Conservation (phyloP, 2,329 filamentous ascomycete species). For the Ramularia collo-cygni region DNA sequence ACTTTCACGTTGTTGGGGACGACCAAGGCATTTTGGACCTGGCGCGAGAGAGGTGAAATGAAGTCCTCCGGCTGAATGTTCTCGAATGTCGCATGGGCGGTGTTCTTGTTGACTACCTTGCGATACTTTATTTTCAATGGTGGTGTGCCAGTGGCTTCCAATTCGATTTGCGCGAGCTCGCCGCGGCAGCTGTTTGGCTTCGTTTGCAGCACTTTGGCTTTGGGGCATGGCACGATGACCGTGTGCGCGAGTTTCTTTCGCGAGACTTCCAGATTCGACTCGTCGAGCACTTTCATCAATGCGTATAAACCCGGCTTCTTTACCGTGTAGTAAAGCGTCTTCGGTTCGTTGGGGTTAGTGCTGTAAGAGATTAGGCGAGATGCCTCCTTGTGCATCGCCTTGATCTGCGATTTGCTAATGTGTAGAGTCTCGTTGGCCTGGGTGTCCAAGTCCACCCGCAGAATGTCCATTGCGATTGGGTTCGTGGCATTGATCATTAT, state of each 20-base stretch:
- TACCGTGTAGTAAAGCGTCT: slow-evolving; percentile 59
- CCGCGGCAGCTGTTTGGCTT: slow-evolving; percentile 69
- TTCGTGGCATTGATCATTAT: slow-evolving; percentile 91
- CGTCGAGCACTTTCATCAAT: slow-evolving; percentile 77
- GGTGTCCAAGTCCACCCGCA: slow-evolving; percentile 77
- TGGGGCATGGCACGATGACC: slow-evolving; percentile 79
- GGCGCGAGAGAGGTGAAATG: slow-evolving; percentile 65
- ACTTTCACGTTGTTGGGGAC: slow-evolving; percentile 57
- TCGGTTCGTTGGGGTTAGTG: slow-evolving; percentile 34
- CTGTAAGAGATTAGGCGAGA: slow-evolving; percentile 50
- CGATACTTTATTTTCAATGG: slow-evolving; percentile 91
- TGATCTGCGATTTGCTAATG: slow-evolving; percentile 66
- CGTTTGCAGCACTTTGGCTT: slow-evolving; percentile 62
- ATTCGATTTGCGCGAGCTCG: slow-evolving; percentile 75
- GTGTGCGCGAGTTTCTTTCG: slow-evolving; percentile 64
- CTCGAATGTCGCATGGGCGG: slow-evolving; percentile 82
- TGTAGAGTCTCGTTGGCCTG: slow-evolving; percentile 73
- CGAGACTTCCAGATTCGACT: slow-evolving; percentile 73
- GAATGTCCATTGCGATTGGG: slow-evolving; percentile 80
- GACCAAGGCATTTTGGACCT: slow-evolving; percentile 46
- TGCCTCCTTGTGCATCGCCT: slow-evolving; percentile 64
- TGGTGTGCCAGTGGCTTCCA: slow-evolving; percentile 81
- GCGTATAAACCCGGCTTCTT: slow-evolving; percentile 87
- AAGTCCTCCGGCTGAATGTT: slow-evolving; percentile 87
- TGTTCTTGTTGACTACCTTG: slow-evolving; percentile 73